Conservation (phyloP, 495 filamentous ascomycete genomes). For the Aspergillus sparsus region DNA sequence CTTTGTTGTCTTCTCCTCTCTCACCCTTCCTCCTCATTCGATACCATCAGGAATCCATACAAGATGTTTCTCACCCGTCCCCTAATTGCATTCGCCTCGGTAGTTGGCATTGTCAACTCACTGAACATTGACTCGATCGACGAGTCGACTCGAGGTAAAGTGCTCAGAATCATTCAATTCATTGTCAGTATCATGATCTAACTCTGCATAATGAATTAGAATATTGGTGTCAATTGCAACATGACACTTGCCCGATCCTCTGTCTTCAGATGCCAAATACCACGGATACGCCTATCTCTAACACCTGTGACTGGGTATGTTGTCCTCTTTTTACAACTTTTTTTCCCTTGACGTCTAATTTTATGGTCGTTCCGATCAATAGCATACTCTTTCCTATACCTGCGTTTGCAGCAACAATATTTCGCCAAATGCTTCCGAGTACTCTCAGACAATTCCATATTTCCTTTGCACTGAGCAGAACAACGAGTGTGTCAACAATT, state of each 20-base stretch:
- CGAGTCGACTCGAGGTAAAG: conserved; percentile 44
- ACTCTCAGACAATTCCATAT: conserved; percentile 84
- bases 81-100: conserved; percentile 34
- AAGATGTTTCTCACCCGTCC: conserved; percentile 33
- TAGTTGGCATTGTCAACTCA: conserved; percentile 35
- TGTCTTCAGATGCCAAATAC: conserved; percentile 67
- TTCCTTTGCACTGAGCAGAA: conserved; percentile 74
- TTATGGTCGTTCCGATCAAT: conserved; percentile 1
- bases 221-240: conserved; percentile 70
- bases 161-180: conserved; percentile 10
- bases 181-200: conserved; percentile 15
- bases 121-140: conserved; percentile 64
- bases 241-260: conserved; percentile 70
- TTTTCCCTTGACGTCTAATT: conserved; percentile 19
- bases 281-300: conserved; percentile 51
- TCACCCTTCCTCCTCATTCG: conserved; percentile 3
- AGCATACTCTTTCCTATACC: conserved; percentile 67
- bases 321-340: not conserved
- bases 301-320: conserved; percentile 73
- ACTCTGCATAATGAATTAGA: conserved; percentile 38
- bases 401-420: conserved; percentile 76
- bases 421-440: conserved; percentile 76
- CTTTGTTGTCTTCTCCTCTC: conserved; percentile 10
- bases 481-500: conserved; percentile 67
- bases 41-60: not conserved